A percentile compares a stretch with the other conserved stretches of the same genome.
phyloP scores from a whole-genome alignment of 495 filamentous ascomycete genomes.

The Antarctomyces pellizariae region DNA sequence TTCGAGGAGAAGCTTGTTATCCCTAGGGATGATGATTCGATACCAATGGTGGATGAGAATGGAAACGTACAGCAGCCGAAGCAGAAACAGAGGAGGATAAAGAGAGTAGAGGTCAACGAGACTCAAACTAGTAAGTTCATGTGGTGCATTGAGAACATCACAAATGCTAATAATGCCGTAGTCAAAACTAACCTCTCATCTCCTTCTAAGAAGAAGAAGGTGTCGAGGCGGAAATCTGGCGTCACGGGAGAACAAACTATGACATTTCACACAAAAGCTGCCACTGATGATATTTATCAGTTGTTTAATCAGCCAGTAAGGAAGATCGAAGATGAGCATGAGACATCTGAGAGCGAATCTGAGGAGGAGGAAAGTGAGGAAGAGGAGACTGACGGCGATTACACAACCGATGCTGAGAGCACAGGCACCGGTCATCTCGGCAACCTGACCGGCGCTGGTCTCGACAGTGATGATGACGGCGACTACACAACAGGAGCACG shows the following conservation, averaged over 20 bases:
- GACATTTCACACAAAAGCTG: conserved; percentile 87
- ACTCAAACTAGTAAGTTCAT: conserved; percentile 54
- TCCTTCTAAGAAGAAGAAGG: conserved; percentile 53
- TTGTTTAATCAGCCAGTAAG: conserved; percentile 85
- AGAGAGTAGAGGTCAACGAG: conserved; percentile 55
- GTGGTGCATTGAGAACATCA: neutral
- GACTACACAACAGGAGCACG: conserved; percentile 32
- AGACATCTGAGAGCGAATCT: conserved; percentile 28
- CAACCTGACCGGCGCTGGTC: conserved; percentile 14
- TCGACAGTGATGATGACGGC: conserved; percentile 23
- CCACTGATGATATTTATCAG: conserved; percentile 90
- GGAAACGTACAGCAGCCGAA: conserved; percentile 16
- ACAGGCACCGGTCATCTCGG: conserved; percentile 49
- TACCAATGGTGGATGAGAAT: conserved; percentile 25
- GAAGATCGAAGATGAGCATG: conserved; percentile 17
- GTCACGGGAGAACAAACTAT: conserved; percentile 60
- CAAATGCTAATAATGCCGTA: conserved; percentile 13
- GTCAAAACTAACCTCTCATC: conserved; percentile 87
- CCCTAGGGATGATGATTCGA: conserved; percentile 16
- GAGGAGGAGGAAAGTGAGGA: conserved; percentile 37
- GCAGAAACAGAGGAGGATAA: conserved; percentile 33
- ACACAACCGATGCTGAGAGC: conserved; percentile 62
- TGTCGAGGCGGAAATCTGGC: conserved; percentile 33
- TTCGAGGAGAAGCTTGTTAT: conserved; percentile 20
- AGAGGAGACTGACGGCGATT: conserved; percentile 43